Percentiles rank a stretch among this genome's conserved stretches.
phyloP scores from a whole-genome alignment of 2,329 filamentous ascomycete genomes.

The Didymella lethalis region DNA sequence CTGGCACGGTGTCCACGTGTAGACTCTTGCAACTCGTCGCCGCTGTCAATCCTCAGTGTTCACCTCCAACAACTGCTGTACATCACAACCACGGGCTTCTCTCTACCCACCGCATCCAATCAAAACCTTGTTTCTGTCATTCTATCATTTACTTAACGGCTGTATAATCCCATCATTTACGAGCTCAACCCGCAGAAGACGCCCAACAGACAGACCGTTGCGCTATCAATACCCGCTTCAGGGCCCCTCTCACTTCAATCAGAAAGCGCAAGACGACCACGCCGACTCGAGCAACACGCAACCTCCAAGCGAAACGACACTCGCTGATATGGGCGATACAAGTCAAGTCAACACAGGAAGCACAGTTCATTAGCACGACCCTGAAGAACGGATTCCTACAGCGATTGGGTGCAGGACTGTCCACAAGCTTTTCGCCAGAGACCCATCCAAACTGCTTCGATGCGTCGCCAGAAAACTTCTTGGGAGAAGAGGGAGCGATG shows the following conservation, averaged over 20 bases:
- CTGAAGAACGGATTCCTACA: conserved; percentile 1
- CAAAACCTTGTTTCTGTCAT: not conserved
- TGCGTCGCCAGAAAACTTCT: conserved; percentile 35
- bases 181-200: not conserved
- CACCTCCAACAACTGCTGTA: not conserved
- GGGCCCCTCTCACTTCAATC: not conserved
- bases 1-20: not conserved
- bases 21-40: not conserved
- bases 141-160: too few species aligned
- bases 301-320: too few species aligned
- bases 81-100: not conserved
- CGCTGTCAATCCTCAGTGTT: not conserved
- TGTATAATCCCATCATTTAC: not conserved
- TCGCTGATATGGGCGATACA: not conserved
- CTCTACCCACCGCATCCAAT: not conserved
- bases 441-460: not conserved
- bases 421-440: not conserved
- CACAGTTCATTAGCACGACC: conserved; percentile 3
- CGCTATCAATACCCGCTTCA: not conserved
- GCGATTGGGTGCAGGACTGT: too few species aligned
- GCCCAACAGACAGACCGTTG: not conserved
- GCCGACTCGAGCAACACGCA: not conserved
- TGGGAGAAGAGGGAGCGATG: not conserved
- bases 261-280: not conserved
- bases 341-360: too few species aligned